Percentiles rank a stretch among this genome's conserved stretches.
Conservation (phyloP, 345 rosid species). For the Limnanthes douglasii region DNA sequence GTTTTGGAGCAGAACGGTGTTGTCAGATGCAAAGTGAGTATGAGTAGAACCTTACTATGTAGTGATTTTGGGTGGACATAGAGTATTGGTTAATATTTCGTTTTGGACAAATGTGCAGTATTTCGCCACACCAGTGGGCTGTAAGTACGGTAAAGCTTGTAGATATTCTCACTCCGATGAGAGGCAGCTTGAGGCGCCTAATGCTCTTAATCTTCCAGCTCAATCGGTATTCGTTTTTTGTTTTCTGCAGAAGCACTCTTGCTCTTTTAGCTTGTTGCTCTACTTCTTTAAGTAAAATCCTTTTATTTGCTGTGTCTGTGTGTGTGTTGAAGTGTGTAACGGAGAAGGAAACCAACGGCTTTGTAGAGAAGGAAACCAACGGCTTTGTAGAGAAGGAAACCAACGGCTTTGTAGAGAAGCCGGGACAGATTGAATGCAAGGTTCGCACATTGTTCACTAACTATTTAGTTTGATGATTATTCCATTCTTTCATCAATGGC, state of each 20-base stretch:
- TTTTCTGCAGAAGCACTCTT: background rate
- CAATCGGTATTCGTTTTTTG: constrained; percentile 6
- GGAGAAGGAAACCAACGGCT: constrained; percentile 7
- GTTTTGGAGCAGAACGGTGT: constrained; percentile 4
- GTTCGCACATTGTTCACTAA: constrained; percentile 3
- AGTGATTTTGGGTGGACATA: too few relatives aligned
- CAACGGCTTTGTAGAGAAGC: background rate
- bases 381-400: constrained; percentile 2
- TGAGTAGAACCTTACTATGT: too few relatives aligned
- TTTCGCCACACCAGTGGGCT: constrained; percentile 12
- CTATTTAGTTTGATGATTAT: constrained; percentile 1
- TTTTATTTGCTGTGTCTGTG: background rate
- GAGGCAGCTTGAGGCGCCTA: constrained; percentile 5
- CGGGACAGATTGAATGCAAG: constrained; percentile 14
- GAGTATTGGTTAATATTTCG: too few relatives aligned
- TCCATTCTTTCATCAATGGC: background rate
- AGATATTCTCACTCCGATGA: constrained; percentile 14
- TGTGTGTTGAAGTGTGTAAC: constrained; percentile 4
- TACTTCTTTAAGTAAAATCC: background rate
- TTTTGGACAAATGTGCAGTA: too few relatives aligned
- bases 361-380: constrained; percentile 1
- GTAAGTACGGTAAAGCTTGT: constrained; percentile 16
- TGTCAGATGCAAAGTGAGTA: constrained; percentile 20
- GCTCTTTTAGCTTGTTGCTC: background rate
- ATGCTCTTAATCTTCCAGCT: constrained; percentile 11